Conservation (phyloP, 768 basidiomycete species). For the Filobasidium floriforme region DNA sequence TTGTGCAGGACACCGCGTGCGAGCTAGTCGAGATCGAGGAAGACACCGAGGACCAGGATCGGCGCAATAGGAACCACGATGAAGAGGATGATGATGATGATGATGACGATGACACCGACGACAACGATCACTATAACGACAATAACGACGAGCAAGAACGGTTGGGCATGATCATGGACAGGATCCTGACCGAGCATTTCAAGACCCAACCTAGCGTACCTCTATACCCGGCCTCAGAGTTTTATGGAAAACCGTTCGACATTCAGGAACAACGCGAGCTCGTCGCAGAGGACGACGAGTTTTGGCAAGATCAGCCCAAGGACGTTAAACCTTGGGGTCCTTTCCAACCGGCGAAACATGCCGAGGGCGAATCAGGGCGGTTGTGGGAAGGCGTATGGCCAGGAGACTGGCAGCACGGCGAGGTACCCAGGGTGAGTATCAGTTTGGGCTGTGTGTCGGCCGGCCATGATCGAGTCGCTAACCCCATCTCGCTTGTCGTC, state of each 20-base stretch:
- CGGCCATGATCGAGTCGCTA: background rate
- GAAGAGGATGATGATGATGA: background rate
- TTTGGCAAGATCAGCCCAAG: slow-evolving; percentile 14
- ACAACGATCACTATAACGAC: no score
- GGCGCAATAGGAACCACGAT: no score
- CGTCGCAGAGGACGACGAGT: background rate
- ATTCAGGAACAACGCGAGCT: background rate
- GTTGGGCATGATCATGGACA: background rate
- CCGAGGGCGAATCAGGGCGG: slow-evolving; percentile 6
- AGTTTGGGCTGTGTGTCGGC: background rate
- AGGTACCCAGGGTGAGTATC: slow-evolving; percentile 19
- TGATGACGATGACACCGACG: background rate
- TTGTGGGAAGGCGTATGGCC: slow-evolving; percentile 18
- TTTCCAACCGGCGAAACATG: slow-evolving; percentile 14
- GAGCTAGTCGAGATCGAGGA: slow-evolving; percentile 19
- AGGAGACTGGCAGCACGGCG: slow-evolving; percentile 11
- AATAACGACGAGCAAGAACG: background rate
- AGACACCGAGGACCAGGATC: background rate
- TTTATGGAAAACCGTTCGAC: background rate
- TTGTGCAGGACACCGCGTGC: slow-evolving; percentile 37
- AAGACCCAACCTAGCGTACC: slow-evolving; percentile 1
- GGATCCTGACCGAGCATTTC: slow-evolving; percentile 7
- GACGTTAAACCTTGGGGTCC: slow-evolving; percentile 23
- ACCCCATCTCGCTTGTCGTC: no score
- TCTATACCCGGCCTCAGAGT: background rate